Evolutionary conservation across 306 rosid species (phyloP), one percentile per base, ranked within the genome.

Genomic region (Coriaria nepalensis): DNA sequence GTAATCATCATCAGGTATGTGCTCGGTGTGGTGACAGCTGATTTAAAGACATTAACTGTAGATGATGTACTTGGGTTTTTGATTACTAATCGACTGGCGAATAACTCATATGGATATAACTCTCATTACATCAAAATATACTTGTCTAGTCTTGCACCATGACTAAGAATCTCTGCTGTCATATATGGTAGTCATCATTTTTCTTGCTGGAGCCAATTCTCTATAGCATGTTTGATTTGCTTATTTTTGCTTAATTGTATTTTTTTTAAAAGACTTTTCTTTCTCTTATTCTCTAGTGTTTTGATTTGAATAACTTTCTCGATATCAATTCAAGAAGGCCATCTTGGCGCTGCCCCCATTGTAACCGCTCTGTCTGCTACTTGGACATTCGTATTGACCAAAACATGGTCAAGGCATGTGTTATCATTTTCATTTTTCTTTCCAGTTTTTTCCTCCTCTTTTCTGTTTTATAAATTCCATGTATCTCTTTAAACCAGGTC

Each of bases 341-440:
- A 57, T 75, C 78, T 11, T 92, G 96, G 98, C 85, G 96, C 71
- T 92, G 98, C 68, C 98, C 98, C 37, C 93, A 77, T 69, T 92
- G 98, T 72, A 82, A 69, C 68, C 96, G 79, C 69, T 38, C 0
- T 61, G 80, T 92, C 49, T 71, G 85, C 77, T 92, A 73, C 73
- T 47, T 52, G 52, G 87, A 85, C 52, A 71, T 92, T 56, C 74
- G 86, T 51, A 62, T 79, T 33, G 98, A 92, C 63, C 78, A 68
- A 47, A 73, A 82, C 60, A 92, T 92, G 86, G 77, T 66, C 13
- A 82, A 92, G 94, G 98, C 63, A 69, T 77, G 94, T 78, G 43
- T 57, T 64, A 53, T 55, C 44, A 61, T 71, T 40, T 61, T 46
- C 39, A 43, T 35, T 65, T 65, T 50, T 61, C 62, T 48, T 6